Evolutionary conservation across 139 green algal genomes (phyloP).

Genomic region (Coelastrella sp.): DNA sequence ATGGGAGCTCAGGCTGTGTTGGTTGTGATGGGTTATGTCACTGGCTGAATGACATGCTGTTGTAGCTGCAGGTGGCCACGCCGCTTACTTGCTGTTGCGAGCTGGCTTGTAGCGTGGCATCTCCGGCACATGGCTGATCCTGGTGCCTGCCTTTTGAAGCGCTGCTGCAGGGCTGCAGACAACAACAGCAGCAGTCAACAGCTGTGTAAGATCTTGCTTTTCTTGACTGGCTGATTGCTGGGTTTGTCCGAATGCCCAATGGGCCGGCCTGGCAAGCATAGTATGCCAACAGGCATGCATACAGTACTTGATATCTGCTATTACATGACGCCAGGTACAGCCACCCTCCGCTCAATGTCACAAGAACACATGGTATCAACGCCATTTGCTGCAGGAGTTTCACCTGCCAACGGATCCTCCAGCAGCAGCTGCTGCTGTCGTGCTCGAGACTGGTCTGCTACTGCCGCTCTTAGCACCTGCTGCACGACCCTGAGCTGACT

Average conservation of each 20-base stretch:
- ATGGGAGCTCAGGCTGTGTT: neutral
- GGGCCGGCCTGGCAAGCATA: no score
- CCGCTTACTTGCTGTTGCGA: constrained; percentile 31
- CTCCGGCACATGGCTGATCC: constrained; percentile 34
- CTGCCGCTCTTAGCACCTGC: neutral
- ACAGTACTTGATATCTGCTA: no score
- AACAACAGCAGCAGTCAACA: neutral
- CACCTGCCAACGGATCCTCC: neutral
- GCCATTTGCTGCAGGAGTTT: no score
- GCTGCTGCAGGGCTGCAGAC: neutral
- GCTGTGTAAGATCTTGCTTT: no score
- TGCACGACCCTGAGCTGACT: neutral
- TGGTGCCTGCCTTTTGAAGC: neutral
- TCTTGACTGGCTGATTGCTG: no score
- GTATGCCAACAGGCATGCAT: no score
- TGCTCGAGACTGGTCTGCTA: neutral
- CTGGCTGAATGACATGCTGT: neutral
- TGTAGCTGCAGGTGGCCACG: neutral
- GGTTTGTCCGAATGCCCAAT: no score
- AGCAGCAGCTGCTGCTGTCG: neutral
- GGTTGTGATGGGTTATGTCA: no score
- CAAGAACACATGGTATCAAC: no score
- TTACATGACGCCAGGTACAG: no score
- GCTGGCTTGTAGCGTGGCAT: constrained; percentile 34
- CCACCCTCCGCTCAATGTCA: no score